Percentiles rank a stretch among this genome's conserved stretches.
Evolutionary conservation across 805 yeast genomes (phyloP).

Genomic region (Candida glaebosa): DNA sequence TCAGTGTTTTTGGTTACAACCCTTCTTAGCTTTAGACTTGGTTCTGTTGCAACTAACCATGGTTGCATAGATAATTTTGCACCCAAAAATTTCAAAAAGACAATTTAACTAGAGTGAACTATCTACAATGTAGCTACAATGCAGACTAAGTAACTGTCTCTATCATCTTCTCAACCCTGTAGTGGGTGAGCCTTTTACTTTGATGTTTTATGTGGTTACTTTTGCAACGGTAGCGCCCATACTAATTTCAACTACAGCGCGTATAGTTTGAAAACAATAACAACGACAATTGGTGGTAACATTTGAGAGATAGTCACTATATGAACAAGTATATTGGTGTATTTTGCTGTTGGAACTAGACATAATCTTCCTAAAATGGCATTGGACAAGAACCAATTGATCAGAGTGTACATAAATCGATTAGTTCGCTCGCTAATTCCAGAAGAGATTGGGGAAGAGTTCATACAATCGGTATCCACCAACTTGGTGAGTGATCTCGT

Average conservation of each 20-base stretch:
- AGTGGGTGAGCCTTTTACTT: no score
- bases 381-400: conserved; percentile 30
- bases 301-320: neutral
- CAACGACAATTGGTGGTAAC: neutral
- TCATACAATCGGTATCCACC: conserved; percentile 25
- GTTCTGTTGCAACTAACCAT: no score
- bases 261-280: neutral
- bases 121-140: no score
- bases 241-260: neutral
- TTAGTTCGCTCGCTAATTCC: conserved; percentile 37
- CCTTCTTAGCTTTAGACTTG: no score
- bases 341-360: no score
- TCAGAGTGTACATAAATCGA: conserved; percentile 29
- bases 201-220: neutral
- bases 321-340: neutral
- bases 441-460: conserved; percentile 32
- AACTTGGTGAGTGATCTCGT: conserved; percentile 30
- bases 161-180: no score
- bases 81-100: no score
- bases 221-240: neutral
- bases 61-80: no score
- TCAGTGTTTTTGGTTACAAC: no score
- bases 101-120: no score
- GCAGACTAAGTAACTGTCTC: no score
- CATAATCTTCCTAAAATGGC: conserved; percentile 14